Conservation (phyloP, 2,329 filamentous ascomycete species). For the Aspergillus novofumigatus region DNA sequence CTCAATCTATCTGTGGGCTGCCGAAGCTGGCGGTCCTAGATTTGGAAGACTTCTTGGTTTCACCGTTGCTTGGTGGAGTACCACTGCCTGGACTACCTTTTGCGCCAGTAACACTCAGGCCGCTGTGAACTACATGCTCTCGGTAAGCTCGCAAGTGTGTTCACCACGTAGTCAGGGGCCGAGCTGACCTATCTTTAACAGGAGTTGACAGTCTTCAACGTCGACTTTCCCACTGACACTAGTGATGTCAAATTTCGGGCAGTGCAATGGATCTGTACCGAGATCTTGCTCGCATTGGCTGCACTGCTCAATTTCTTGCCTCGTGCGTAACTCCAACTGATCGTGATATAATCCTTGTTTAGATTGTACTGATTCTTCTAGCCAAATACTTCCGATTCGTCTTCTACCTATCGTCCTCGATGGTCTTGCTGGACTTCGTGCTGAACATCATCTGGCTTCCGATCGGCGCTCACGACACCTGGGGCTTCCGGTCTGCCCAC, state of each 20-base stretch:
- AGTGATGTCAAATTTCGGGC: slow-evolving; percentile 55
- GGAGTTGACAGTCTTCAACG: slow-evolving; percentile 56
- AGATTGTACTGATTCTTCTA: slow-evolving; percentile 11
- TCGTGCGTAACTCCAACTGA: slow-evolving; percentile 32
- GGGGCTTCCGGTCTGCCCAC: slow-evolving; percentile 55
- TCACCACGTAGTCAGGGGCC: not conserved
- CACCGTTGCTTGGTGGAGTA: slow-evolving; percentile 62
- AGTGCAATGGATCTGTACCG: slow-evolving; percentile 58
- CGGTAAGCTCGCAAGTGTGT: slow-evolving; percentile 30
- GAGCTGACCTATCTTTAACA: slow-evolving; percentile 20
- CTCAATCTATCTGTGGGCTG: slow-evolving; percentile 60
- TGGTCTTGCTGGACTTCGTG: slow-evolving; percentile 56
- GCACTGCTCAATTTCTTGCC: slow-evolving; percentile 49
- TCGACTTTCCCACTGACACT: slow-evolving; percentile 52
- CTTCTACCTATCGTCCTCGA: slow-evolving; percentile 23
- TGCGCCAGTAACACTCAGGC: slow-evolving; percentile 53
- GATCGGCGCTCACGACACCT: slow-evolving; percentile 52
- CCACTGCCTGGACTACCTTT: slow-evolving; percentile 59
- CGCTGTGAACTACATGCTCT: slow-evolving; percentile 51
- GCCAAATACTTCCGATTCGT: slow-evolving; percentile 43
- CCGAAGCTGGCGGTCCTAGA: slow-evolving; percentile 53
- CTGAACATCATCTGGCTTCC: slow-evolving; percentile 60
- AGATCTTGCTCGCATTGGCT: slow-evolving; percentile 49
- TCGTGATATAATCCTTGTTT: not conserved
- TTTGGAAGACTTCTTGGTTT: slow-evolving; percentile 57